These are phyloP conservation scores for Arthrinium phaeospermum DNA, from an alignment of 2,329 filamentous ascomycete species.

Conservation along the genomic window DNA sequence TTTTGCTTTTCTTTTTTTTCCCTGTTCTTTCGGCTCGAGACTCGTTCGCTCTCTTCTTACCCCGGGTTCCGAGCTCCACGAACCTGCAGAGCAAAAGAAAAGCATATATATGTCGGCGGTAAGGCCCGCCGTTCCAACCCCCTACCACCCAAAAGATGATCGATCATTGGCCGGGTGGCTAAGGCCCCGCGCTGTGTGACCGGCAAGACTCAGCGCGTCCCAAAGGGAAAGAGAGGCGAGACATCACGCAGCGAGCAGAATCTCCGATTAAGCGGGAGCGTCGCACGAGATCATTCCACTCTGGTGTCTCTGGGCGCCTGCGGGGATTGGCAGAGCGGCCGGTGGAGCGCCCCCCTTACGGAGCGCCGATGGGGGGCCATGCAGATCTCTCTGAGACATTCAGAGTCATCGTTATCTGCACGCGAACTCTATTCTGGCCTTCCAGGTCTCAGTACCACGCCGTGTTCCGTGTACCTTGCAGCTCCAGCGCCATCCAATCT, in stretches of 20 bases:
- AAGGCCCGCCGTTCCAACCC: neutral
- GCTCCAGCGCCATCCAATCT: neutral
- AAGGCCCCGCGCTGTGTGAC: neutral
- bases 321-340: neutral
- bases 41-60: neutral
- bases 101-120: neutral
- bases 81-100: neutral
- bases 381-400: neutral
- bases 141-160: too few species aligned
- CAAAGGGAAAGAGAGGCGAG: neutral
- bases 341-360: neutral
- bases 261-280: neutral
- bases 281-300: neutral
- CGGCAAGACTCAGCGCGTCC: neutral
- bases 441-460: neutral
- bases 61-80: neutral
- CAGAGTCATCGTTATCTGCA: neutral
- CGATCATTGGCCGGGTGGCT: neutral
- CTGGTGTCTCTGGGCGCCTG: neutral
- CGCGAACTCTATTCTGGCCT: neutral
- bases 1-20: neutral
- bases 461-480: neutral
- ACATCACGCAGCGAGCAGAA: neutral
- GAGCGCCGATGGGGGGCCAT: conserved; percentile 6
- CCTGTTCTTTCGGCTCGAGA: neutral